Base-by-base conservation (phyloP, 805 yeast species). In the Candida sphagnicola region DNA sequence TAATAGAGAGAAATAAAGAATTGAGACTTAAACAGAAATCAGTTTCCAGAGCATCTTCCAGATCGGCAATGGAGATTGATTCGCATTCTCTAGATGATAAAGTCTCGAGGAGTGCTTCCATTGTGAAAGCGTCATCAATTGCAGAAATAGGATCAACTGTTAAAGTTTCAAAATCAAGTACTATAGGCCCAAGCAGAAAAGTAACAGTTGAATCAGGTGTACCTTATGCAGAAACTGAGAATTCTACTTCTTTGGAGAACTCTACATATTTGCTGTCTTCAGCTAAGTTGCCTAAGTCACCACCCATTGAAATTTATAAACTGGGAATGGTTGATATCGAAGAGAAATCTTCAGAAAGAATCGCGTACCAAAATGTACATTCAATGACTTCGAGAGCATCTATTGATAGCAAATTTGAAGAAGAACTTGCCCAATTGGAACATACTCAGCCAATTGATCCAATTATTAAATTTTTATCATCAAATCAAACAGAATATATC, bases 1-100 rank as follows among this genome's bases (percentile, higher is more conserved):
- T 74, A 3, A 59, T 69, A 21, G 70, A 76, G 2, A 69, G 64
- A 38, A 62, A 68, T 49, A 58, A 64, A 46, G 67, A 67, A 36
- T 51, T 72, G 42, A 62, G 53, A 34, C 16, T 17, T 8, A 31
- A 31, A 14, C 35, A 31, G 18, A 31, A 21, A 14, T 31, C 35
- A 18, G 15, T 15, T 8, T 31, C 35, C 6, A 18, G 35, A 31
- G 14, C 26, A n/a, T 31, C 35, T 5, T 31, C 35, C 5, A 31
- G 35, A 14, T 31, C 35, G 6, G 35, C 35, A 5, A 31, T 30
- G 33, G 33, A 30, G 5, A 17, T 30, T 16, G 33, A 30, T 30
- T 5, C 12, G 8, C 18, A 30, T 5, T n/a, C 18, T 10, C n/a
- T 5, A 15, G 33, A 30, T 13, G 18, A 15, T 8, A 30, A 30